Evolutionary conservation across 805 yeast genomes (phyloP).

Genomic region (Ogataea paradorogensis): DNA sequence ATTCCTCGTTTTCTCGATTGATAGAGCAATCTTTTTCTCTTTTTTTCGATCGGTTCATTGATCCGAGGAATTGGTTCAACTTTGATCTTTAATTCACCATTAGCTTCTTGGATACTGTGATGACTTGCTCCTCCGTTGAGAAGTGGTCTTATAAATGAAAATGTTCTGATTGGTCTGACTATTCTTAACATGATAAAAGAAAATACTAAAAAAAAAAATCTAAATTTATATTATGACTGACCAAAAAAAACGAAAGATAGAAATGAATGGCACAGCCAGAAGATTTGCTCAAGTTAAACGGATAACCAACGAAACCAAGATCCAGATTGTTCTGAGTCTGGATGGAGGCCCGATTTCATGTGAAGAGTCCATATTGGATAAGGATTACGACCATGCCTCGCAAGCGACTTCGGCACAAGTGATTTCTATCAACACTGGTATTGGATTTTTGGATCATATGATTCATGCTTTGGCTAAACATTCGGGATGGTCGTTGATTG

Average conservation of each 20-base stretch:
- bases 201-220: not conserved
- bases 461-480: slow-evolving; percentile 95
- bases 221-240: slow-evolving; percentile 11
- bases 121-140: slow-evolving; percentile 21
- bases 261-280: slow-evolving; percentile 11
- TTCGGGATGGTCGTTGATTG: slow-evolving; percentile 88
- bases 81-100: slow-evolving; percentile 52
- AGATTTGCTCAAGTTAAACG: slow-evolving; percentile 53
- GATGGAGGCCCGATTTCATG: slow-evolving; percentile 81
- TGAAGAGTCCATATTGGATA: slow-evolving; percentile 53
- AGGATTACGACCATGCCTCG: slow-evolving; percentile 48
- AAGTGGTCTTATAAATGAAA: slow-evolving; percentile 8
- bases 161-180: slow-evolving; percentile 9
- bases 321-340: slow-evolving; percentile 77
- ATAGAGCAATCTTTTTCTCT: slow-evolving; percentile 84
- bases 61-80: slow-evolving; percentile 77
- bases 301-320: slow-evolving; percentile 89
- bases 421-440: slow-evolving; percentile 82
- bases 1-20: slow-evolving; percentile 96
- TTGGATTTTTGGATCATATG: slow-evolving; percentile 97
- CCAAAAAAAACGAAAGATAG: slow-evolving; percentile 20
- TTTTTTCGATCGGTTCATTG: slow-evolving; percentile 68
- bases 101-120: slow-evolving; percentile 25
- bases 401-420: slow-evolving; percentile 70
- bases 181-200: slow-evolving; percentile 5